These are phyloP conservation scores for Melampsora abietis-canadensis DNA, from an alignment of 1,284 basidiomycete genomes.

Conservation along the genomic window DNA sequence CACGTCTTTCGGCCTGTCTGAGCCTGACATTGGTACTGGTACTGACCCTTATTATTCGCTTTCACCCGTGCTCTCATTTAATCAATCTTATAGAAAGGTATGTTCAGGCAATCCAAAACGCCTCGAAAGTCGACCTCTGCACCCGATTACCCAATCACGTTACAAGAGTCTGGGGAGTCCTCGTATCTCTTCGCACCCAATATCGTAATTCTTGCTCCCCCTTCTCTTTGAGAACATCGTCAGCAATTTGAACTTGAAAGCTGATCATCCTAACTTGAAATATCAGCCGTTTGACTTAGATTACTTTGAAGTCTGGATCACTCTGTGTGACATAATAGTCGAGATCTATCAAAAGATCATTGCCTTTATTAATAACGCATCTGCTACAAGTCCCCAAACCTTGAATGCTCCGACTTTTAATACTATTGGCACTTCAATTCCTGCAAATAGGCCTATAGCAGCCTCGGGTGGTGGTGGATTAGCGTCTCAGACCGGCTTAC, in stretches of 20 bases:
- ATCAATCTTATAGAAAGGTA: slow-evolving; percentile 45
- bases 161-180: slow-evolving; percentile 63
- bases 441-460: slow-evolving; percentile 11
- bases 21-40: background rate
- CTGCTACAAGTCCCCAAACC: slow-evolving; percentile 50
- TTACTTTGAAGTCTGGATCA: slow-evolving; percentile 78
- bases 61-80: background rate
- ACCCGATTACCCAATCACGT: slow-evolving; percentile 63
- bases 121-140: slow-evolving; percentile 61
- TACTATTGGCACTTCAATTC: slow-evolving; percentile 21
- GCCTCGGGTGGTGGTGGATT: slow-evolving; percentile 29
- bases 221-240: background rate
- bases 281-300: slow-evolving; percentile 73
- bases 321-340: slow-evolving; percentile 76
- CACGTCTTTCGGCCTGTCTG: background rate
- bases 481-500: slow-evolving; percentile 20
- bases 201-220: slow-evolving; percentile 50
- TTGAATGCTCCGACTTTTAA: slow-evolving; percentile 38
- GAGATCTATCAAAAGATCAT: slow-evolving; percentile 80
- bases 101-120: slow-evolving; percentile 61
- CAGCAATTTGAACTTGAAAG: background rate
- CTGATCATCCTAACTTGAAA: background rate
- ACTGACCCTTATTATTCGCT: background rate
- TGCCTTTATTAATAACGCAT: slow-evolving; percentile 61
- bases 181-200: slow-evolving; percentile 73